Conservation (phyloP, 2,329 filamentous ascomycete genomes). For the Macrophomina tecta region DNA sequence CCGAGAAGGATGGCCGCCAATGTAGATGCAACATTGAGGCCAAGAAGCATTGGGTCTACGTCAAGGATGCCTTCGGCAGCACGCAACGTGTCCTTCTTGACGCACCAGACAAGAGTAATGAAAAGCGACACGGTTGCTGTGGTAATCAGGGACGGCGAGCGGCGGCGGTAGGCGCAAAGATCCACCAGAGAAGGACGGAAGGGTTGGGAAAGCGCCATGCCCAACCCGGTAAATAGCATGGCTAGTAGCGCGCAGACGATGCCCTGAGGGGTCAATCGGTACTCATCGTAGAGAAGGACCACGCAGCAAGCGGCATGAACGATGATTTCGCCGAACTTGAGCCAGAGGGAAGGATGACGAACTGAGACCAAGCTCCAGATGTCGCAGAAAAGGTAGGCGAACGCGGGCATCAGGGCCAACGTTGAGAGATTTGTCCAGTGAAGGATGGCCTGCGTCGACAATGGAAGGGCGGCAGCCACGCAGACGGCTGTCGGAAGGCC, state of each 20-base stretch:
- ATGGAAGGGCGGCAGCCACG: slow-evolving; percentile 35
- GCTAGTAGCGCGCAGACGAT: slow-evolving; percentile 13
- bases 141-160: not conserved
- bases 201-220: slow-evolving; percentile 4
- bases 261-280: slow-evolving; percentile 8
- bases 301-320: slow-evolving; percentile 12
- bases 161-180: not conserved
- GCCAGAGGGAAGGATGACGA: slow-evolving; percentile 33
- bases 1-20: slow-evolving; percentile 28
- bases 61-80: slow-evolving; percentile 26
- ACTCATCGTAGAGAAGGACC: slow-evolving; percentile 21
- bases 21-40: slow-evolving; percentile 28
- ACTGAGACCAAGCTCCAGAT: slow-evolving; percentile 32
- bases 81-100: slow-evolving; percentile 5
- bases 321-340: slow-evolving; percentile 38
- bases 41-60: slow-evolving; percentile 22
- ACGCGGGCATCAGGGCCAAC: slow-evolving; percentile 38
- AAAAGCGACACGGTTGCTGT: slow-evolving; percentile 1
- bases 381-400: slow-evolving; percentile 29
- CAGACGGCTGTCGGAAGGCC: slow-evolving; percentile 20
- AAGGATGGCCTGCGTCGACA: slow-evolving; percentile 38
- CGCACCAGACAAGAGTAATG: slow-evolving; percentile 7
- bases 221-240: slow-evolving; percentile 9
- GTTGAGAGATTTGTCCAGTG: slow-evolving; percentile 41
- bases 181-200: not conserved